Evolutionary conservation across 2,329 filamentous ascomycete species (phyloP).

Genomic region (Intubia oerlemansii): DNA sequence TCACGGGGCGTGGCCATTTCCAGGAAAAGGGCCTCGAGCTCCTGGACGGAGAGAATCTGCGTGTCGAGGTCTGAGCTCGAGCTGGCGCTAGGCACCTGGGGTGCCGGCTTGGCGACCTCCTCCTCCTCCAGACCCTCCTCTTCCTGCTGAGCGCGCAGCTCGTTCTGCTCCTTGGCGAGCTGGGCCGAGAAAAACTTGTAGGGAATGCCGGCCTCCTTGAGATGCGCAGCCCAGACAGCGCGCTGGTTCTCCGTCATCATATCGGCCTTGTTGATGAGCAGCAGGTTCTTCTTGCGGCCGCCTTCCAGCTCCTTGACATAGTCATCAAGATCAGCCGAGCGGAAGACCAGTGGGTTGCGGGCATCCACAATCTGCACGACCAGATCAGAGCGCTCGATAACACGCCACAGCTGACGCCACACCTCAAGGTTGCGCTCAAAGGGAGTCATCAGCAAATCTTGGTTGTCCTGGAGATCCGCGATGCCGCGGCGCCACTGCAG

Average conservation of each 20-base stretch:
- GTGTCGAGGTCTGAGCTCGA: conserved; percentile 33
- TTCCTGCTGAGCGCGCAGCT: conserved; percentile 41
- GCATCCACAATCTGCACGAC: conserved; percentile 98
- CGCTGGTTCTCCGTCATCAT: conserved; percentile 89
- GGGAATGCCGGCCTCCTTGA: conserved; percentile 58
- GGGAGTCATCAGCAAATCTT: conserved; percentile 89
- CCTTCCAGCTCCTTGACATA: conserved; percentile 88
- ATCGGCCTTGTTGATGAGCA: conserved; percentile 96
- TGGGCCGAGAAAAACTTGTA: conserved; percentile 95
- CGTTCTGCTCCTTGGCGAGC: conserved; percentile 74
- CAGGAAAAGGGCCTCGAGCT: conserved; percentile 77
- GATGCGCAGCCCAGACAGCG: conserved; percentile 66
- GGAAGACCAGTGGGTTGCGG: conserved; percentile 79
- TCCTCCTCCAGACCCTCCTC: conserved; percentile 13
- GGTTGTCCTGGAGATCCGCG: conserved; percentile 80
- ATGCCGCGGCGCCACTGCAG: conserved; percentile 76
- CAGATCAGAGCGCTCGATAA: conserved; percentile 88
- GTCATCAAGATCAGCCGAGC: conserved; percentile 76
- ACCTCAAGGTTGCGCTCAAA: conserved; percentile 96
- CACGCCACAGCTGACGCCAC: conserved; percentile 94
- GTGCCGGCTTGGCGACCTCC: conserved; percentile 7
- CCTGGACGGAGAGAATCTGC: conserved; percentile 76
- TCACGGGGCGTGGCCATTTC: conserved; percentile 33
- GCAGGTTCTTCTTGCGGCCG: conserved; percentile 54
- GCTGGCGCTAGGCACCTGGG: background rate